A percentile compares a stretch with the other conserved stretches of the same genome.
Conservation (phyloP, 805 yeast genomes). For the Lipomyces yamadae region DNA sequence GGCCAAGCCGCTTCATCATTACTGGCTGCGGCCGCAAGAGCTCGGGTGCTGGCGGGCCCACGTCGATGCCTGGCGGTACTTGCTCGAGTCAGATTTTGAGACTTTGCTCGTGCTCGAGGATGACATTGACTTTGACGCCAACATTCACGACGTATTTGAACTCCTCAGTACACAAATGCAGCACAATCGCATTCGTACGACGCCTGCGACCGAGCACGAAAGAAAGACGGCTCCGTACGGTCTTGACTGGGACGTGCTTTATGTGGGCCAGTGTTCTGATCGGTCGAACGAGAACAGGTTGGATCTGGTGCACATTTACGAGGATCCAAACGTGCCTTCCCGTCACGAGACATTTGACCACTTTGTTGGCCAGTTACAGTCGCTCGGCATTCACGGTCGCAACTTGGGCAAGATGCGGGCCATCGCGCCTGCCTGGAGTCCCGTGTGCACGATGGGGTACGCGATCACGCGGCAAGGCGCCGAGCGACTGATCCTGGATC, state of each 20-base stretch:
- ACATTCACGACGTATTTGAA: slow-evolving; percentile 22
- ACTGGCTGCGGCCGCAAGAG: slow-evolving; percentile 16
- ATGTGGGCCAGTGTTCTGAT: slow-evolving; percentile 33
- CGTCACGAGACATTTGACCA: slow-evolving; percentile 2
- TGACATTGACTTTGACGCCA: slow-evolving; percentile 29
- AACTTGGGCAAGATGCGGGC: slow-evolving; percentile 20
- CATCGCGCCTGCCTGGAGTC: slow-evolving; percentile 25
- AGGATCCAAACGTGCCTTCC: slow-evolving; percentile 26
- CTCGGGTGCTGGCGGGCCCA: slow-evolving; percentile 34
- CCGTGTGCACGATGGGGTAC: slow-evolving; percentile 30
- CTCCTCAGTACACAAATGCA: slow-evolving; percentile 25
- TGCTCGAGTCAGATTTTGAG: slow-evolving; percentile 24
- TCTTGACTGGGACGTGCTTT: slow-evolving; percentile 30
- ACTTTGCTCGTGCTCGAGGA: slow-evolving; percentile 29
- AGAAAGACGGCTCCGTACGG: slow-evolving; percentile 26
- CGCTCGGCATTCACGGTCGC: slow-evolving; percentile 12
- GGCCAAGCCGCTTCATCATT: slow-evolving; percentile 22
- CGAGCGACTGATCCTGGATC: slow-evolving; percentile 24
- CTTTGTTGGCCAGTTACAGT: slow-evolving; percentile 14
- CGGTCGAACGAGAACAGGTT: slow-evolving; percentile 18
- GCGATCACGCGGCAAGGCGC: slow-evolving; percentile 31
- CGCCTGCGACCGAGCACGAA: slow-evolving; percentile 23
- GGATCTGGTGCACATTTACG: slow-evolving; percentile 26
- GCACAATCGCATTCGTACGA: slow-evolving; percentile 21
- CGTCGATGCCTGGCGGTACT: slow-evolving; percentile 27